A percentile compares a stretch with the other conserved stretches of the same genome.
phyloP scores from a whole-genome alignment of 495 filamentous ascomycete genomes.

The Annulohypoxylon stygium region DNA sequence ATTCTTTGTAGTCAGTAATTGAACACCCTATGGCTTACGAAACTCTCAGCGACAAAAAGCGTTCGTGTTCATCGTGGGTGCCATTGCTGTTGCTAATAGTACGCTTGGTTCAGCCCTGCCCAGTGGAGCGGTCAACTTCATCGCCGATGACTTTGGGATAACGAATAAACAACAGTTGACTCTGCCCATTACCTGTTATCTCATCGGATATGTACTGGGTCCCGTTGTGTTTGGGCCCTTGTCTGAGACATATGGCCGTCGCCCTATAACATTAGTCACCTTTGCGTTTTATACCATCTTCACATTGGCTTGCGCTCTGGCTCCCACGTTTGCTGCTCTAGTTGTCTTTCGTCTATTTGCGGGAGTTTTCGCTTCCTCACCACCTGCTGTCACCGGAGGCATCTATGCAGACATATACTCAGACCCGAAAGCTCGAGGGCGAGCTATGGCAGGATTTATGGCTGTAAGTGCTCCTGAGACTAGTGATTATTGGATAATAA shows the following conservation, averaged over 20 bases:
- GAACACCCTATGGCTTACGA: background rate
- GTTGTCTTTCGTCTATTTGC: slow-evolving; percentile 53
- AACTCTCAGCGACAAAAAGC: background rate
- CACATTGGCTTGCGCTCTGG: slow-evolving; percentile 80
- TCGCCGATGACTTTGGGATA: slow-evolving; percentile 11
- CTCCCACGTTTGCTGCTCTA: slow-evolving; percentile 60
- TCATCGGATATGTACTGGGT: slow-evolving; percentile 69
- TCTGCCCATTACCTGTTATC: slow-evolving; percentile 59
- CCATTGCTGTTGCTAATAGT: slow-evolving; percentile 4
- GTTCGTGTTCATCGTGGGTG: background rate
- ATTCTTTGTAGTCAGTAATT: background rate
- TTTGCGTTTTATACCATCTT: slow-evolving; percentile 77
- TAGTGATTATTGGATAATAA: background rate
- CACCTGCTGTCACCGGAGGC: slow-evolving; percentile 83
- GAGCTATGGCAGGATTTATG: slow-evolving; percentile 41
- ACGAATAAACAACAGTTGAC: slow-evolving; percentile 4
- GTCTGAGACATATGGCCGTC: slow-evolving; percentile 78
- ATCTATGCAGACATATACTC: slow-evolving; percentile 81
- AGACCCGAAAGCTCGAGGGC: slow-evolving; percentile 43
- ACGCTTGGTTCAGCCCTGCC: slow-evolving; percentile 28
- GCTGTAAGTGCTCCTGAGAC: background rate
- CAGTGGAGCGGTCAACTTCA: slow-evolving; percentile 15
- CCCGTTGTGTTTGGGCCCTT: slow-evolving; percentile 59
- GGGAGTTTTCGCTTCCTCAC: slow-evolving; percentile 80
- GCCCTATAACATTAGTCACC: slow-evolving; percentile 75